Conservation (phyloP, 202 grass and related monocot species). For the Panicum hallii region DNA sequence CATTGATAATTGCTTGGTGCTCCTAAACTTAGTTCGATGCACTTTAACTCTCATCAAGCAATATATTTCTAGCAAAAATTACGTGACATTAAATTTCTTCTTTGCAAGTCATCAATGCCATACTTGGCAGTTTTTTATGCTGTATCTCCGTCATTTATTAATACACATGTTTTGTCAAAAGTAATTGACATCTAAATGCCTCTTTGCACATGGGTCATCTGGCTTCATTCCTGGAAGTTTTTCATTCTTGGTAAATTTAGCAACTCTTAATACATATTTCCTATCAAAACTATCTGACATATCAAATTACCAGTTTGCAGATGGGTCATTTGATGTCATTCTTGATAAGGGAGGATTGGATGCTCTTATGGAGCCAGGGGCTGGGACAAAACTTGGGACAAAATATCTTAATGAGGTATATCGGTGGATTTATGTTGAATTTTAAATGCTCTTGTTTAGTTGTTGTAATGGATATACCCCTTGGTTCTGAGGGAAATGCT, state of each 20-base stretch:
- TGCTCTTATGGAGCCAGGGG: constrained; percentile 92
- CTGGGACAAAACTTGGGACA: constrained; percentile 75
- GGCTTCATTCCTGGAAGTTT: not conserved
- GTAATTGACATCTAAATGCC: constrained; percentile 6
- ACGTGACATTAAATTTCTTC: not conserved
- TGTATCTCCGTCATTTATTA: not conserved
- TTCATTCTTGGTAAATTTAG: constrained; percentile 32
- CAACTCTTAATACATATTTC: constrained; percentile 25
- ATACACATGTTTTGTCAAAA: not conserved
- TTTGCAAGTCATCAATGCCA: not conserved
- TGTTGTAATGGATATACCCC: constrained; percentile 38
- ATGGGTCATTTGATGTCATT: constrained; percentile 78
- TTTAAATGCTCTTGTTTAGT: constrained; percentile 34
- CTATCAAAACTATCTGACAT: constrained; percentile 38
- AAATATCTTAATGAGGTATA: constrained; percentile 94
- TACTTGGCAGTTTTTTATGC: not conserved
- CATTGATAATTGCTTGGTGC: not conserved
- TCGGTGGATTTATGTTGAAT: constrained; percentile 22
- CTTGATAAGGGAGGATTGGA: constrained; percentile 99
- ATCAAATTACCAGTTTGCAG: constrained; percentile 68
- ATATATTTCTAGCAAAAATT: not conserved
- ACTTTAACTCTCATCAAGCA: not conserved
- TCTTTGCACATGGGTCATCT: not conserved
- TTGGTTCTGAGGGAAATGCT: constrained; percentile 15
- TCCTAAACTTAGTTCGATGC: constrained; percentile 13